Evolutionary conservation across 192 early-diverging fungal species (phyloP), one percentile per base, ranked within the genome.

Genomic region (Coemansia sp.): DNA sequence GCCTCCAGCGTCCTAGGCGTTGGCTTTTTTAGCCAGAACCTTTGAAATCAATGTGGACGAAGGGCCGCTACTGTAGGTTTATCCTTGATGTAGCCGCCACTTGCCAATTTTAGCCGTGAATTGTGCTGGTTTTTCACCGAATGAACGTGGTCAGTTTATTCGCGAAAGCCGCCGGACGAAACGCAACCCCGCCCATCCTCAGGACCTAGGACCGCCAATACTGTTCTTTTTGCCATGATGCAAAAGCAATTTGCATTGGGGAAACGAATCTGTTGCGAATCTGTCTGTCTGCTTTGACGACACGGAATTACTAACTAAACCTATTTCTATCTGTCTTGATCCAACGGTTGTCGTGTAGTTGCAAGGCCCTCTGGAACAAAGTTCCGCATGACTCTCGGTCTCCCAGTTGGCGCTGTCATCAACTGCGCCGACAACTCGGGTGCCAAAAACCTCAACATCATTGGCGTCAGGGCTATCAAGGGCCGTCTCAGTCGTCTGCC

Each of bases 351-450:
- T 73, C 23, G 23, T 57, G 55, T 57, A 57, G 55, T 57, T 35
- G 33, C 55, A 57, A 57, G 86, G 75, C 85, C 87, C 84, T 85
- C 91, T 64, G 94, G 94, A 74, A 93, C 89, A 85, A 99, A 99
- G 85, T 96, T 94, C 88, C 91, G 95, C 79, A 98, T 99, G 96
- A 95, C 96, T 81, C 90, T 98, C 74, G 98, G 93, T 94, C 90
- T 99, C 63, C 91, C 90, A 52, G 88, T 90, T 63, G 90, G 87
- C 85, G 98, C 98, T 58, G 93, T 98, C 70, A 97, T 98, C 90
- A 99, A 99, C 89, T 98, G 96, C 82, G 98, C 98, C 64, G 98
- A 99, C 85, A 99, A 99, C 94, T 98, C 95, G 84, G 98, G 98
- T 56, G 98, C 98, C 81, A 99, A 99, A 92, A 99, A 99, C 92